Evolutionary conservation across 352 stramenopile species (phyloP), one percentile per base, ranked within the genome.

Genomic region (Pythium sp.): DNA sequence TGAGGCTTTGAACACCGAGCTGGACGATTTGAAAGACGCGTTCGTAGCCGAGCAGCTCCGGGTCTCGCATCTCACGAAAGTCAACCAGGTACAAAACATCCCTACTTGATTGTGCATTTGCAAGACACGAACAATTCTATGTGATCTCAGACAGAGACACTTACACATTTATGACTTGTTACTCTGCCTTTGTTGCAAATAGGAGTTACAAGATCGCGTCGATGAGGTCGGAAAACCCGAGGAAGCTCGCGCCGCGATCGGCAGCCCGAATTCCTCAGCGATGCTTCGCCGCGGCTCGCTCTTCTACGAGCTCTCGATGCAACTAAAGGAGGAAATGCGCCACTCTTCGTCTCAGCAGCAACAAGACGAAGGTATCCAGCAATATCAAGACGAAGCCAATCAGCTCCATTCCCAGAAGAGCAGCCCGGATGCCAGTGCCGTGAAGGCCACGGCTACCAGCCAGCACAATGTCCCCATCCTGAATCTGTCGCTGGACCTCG

Each of bases 301-400:
- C 18, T 86, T 86, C 58, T 82, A 71, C 30, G 78, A 86, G 67
- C 72, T 86, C 4, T 72, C 78, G 12, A 70, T 72, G 34, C 74
- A 86, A 34, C 53, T 84, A 4, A 69, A 75, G 32, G 65, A 65
- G 7, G 71, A 77, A n/a, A 46, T 73, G 26, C 63, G 69, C 7
- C 36, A 58, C n/a, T 47, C 56, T 26, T 41, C 54, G 7, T 20
- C 20, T 11, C 56, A 49, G 20, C 30, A 70, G 14, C 43, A 53
- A 15, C 26, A 70, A 43, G 28, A 46, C 1, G 20, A 32, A 11
- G 14, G 20, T 26, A 36, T 43, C n/a, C 9, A 57, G 15, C 60
- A 64, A 26, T 54, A 38, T 9, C 62, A 36, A 18, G n/a, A 64
- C 2, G 34, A 51, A 55, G 41, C 26, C 15, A 69, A 49, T 30